A percentile compares a stretch with the other conserved stretches of the same genome.
These are phyloP conservation scores for Gloeophyllum trabeum DNA, from an alignment of 768 basidiomycete species.

Conservation along the genomic window DNA sequence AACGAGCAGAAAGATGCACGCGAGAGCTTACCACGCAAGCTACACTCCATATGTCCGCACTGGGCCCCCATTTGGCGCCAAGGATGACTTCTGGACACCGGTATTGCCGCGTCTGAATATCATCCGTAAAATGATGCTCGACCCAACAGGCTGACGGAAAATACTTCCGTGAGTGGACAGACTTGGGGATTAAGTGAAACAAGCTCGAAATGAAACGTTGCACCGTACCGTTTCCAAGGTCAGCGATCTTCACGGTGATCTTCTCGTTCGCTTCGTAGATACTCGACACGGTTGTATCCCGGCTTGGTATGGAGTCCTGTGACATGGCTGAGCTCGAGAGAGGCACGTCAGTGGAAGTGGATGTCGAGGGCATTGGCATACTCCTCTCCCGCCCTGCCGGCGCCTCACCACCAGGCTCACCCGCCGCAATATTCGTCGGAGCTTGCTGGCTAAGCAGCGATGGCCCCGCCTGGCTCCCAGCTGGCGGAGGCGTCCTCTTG, in stretches of 20 bases:
- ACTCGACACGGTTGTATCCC: conserved; percentile 13
- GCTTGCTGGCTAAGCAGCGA: conserved; percentile 69
- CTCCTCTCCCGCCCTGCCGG: neutral
- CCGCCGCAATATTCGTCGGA: conserved; percentile 13
- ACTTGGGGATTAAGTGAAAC: too few relatives aligned
- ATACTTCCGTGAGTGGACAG: neutral
- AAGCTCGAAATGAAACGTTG: conserved; percentile 5
- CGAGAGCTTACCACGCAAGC: conserved; percentile 68
- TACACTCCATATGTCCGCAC: conserved; percentile 95
- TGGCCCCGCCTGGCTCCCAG: conserved; percentile 39
- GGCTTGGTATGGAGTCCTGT: conserved; percentile 10
- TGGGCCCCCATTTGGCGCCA: conserved; percentile 91
- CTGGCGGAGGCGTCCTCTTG: conserved; percentile 24
- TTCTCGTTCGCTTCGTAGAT: conserved; percentile 32
- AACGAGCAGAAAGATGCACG: neutral
- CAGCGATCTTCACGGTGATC: conserved; percentile 98
- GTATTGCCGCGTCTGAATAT: conserved; percentile 96
- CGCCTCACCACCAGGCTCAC: neutral
- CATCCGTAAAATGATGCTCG: conserved; percentile 97
- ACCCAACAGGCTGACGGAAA: conserved; percentile 60
- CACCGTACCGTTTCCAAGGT: conserved; percentile 82
- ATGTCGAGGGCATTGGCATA: too few relatives aligned
- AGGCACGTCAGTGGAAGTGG: neutral
- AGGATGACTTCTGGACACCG: conserved; percentile 96
- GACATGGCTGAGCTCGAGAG: conserved; percentile 13